Base-by-base conservation (phyloP, 2,329 filamentous ascomycete genomes). In the Coccinonectria pachysandricola region DNA sequence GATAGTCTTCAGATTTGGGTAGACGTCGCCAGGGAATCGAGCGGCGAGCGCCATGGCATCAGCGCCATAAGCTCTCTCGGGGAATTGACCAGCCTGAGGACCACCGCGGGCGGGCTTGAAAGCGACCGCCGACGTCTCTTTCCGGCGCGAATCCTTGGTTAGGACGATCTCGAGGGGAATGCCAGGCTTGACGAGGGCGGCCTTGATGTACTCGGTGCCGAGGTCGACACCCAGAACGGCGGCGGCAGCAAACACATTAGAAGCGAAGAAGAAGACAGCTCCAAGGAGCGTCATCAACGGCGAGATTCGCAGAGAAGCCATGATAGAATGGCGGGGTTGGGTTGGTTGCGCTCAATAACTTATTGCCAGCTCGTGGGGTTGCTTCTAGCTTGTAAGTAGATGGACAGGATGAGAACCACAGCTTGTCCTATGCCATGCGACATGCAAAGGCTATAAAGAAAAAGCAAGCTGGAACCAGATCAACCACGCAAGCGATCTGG, bases 81-180 rank as follows among this genome's bases (percentile, higher is more conserved):
- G 91, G 53, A 80, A 95, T 11, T 64, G 59, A 27, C 72, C 77
- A 40, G 65, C 64, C 46, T 71, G 69, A 32, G 73, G 65, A 28
- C 69, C 71, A 46, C 69, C 62, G 43, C 71, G 71, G n/a, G 74
- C 68, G 19, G 87, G 85, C 60, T 98, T 96, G 64, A 98, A 96
- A 21, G 85, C 81, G 42, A 98, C 76, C 21, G 86, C 87, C 2
- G 87, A 84, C 13, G 72, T 73, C 56, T 98, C 91, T 65, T 98
- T 98, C 50, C 91, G 80, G 56, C 93, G 83, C 15, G 91, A 95
- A 60, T 98, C 91, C 55, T 96, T 98, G 15, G 87, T 95, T 30
- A 95, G 71, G 54, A 98, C 88, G 40, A 98, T 96, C 43, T 98
- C 91, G 52, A 98, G 83, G 8, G 91, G 91, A 27, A 93, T 88